Evolutionary conservation across 1,284 basidiomycete genomes (phyloP), one percentile per base, ranked within the genome.

Genomic region (Amylostereum areolatum): DNA sequence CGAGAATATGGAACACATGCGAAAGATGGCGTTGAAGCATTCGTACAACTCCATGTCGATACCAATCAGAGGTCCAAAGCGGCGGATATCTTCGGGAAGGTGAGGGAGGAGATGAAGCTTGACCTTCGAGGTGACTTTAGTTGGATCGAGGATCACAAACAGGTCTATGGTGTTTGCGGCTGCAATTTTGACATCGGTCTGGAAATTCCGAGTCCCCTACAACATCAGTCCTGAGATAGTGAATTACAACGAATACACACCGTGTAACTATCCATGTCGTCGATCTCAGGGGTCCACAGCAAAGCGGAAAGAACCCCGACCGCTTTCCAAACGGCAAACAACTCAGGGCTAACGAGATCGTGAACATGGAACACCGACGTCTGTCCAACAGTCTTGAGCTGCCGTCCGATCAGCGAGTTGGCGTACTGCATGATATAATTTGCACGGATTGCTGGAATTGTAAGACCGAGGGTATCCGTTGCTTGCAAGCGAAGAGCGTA

Each of bases 231-330:
- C n/a, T n/a, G n/a, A n/a, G n/a, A n/a, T n/a, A n/a, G n/a, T n/a
- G n/a, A n/a, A n/a, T n/a, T n/a, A n/a, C n/a, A n/a, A n/a, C n/a
- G n/a, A n/a, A n/a, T n/a, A n/a, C 37, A 32, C 29, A 47, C 47
- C 40, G 24, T 12, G 28, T 69, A 72, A 37, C 59, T 41, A 8
- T 65, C 55, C 50, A 71, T 61, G 51, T 72, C 42, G 1, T 51
- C 46, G 32, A 71, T 71, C 48, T 67, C 66, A n/a, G 50, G 49
- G 4, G 61, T 39, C 67, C 66, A 70, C 2, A 71, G 52, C 1
- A 68, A 53, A 8, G 64, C 58, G 3, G 55, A 50, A 9, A 71
- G 56, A 31, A 59, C 57, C 12, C 64, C 64, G n/a, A 62, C 48
- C 2, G 66, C 61, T 40, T 62, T 62, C 27, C 55, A 60, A 2